phyloP scores from a whole-genome alignment of 164 flowering plant genomes.

The Annona squamosa region DNA sequence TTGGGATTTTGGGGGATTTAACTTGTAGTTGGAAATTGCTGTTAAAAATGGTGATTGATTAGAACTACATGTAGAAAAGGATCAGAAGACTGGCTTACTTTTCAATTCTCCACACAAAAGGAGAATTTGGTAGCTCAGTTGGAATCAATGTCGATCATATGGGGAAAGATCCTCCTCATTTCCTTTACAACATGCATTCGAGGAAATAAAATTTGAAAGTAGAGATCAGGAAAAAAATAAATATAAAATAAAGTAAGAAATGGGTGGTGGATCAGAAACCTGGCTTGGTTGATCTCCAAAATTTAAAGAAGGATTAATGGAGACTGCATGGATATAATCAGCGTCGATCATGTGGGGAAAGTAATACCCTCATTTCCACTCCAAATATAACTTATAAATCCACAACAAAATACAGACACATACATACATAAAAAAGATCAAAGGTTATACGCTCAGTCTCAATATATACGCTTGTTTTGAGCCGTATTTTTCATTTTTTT shows the following conservation, averaged over 20 bases:
- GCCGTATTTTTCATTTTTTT: no score
- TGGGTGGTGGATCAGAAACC: conserved; percentile 11
- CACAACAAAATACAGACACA: no score
- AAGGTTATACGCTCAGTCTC: no score
- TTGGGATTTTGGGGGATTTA: no score
- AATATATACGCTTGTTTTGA: no score
- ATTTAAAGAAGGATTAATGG: conserved; percentile 4
- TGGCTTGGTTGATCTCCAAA: conserved; percentile 11
- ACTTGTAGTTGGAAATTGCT: no score
- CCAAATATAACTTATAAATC: not conserved
- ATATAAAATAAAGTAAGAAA: not conserved
- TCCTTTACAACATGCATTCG: not conserved
- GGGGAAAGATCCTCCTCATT: conserved; percentile 8
- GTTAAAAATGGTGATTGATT: no score
- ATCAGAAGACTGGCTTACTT: conserved; percentile 9
- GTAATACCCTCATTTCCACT: conserved; percentile 11
- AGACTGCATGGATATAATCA: conserved; percentile 13
- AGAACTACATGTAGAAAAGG: not conserved
- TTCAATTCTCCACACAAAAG: not conserved
- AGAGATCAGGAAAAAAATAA: not conserved
- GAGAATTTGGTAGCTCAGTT: not conserved
- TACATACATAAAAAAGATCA: no score
- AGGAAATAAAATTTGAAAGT: not conserved
- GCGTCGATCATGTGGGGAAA: conserved; percentile 25
- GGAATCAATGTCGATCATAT: conserved; percentile 10